Percentiles rank a stretch among this genome's conserved stretches.
Conservation (phyloP, 805 yeast species). For the Metschnikowia koreensis region DNA sequence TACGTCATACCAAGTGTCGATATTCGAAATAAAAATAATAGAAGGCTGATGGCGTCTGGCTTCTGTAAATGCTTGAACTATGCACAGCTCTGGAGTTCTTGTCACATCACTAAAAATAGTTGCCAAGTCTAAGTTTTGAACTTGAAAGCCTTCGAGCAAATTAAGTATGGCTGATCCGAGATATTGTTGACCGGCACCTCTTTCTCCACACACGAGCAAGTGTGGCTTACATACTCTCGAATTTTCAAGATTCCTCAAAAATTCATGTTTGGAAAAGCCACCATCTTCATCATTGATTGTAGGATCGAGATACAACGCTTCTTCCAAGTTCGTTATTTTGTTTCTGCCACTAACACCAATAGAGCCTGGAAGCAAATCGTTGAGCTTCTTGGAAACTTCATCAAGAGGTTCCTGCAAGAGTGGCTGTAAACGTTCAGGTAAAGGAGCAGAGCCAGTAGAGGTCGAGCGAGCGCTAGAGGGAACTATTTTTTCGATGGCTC, state of each 20-base stretch:
- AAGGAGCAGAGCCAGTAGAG: slow-evolving; percentile 67
- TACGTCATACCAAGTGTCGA: slow-evolving; percentile 72
- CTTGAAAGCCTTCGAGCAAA: slow-evolving; percentile 82
- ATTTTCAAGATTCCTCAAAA: slow-evolving; percentile 46
- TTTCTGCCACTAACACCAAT: slow-evolving; percentile 36
- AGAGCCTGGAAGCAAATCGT: slow-evolving; percentile 57
- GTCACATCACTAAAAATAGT: slow-evolving; percentile 74
- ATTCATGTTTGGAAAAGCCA: slow-evolving; percentile 68
- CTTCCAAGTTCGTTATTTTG: slow-evolving; percentile 60
- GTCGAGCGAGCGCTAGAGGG: slow-evolving; percentile 92
- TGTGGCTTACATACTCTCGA: slow-evolving; percentile 82
- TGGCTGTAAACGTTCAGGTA: slow-evolving; percentile 71
- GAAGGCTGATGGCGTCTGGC: slow-evolving; percentile 89
- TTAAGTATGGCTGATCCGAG: slow-evolving; percentile 78
- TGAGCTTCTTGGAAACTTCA: slow-evolving; percentile 46
- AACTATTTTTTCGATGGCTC: slow-evolving; percentile 79
- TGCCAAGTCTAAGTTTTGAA: slow-evolving; percentile 82
- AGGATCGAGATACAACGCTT: slow-evolving; percentile 62
- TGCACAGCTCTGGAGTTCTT: slow-evolving; percentile 75
- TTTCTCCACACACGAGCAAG: slow-evolving; percentile 64
- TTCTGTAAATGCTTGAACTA: slow-evolving; percentile 82
- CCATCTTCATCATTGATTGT: slow-evolving; percentile 56
- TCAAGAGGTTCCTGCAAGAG: slow-evolving; percentile 54
- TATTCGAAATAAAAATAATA: slow-evolving; percentile 76
- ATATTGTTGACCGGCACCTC: slow-evolving; percentile 86